phyloP scores from a whole-genome alignment of 805 yeast species.

The Wickerhamomyces canadensis region DNA sequence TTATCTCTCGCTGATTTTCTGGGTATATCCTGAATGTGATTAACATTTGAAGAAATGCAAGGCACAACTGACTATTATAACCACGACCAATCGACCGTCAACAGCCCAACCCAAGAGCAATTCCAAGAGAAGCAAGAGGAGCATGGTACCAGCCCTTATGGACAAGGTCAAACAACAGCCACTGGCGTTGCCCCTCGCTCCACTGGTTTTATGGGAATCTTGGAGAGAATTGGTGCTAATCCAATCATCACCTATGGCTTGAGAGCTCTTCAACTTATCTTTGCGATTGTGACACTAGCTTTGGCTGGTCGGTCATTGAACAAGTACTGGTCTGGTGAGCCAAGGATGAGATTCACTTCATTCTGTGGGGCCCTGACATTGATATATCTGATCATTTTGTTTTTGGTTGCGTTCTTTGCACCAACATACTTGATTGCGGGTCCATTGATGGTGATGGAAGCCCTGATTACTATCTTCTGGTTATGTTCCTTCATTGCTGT shows the following conservation, averaged over 20 bases:
- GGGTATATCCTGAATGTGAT: too few relatives aligned
- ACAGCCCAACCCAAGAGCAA: constrained; percentile 15
- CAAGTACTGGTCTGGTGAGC: constrained; percentile 20
- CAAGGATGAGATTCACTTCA: constrained; percentile 26
- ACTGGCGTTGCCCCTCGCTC: not conserved
- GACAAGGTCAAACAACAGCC: not conserved
- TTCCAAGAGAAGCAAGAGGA: constrained; percentile 12
- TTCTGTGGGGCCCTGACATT: constrained; percentile 27
- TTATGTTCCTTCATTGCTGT: constrained; percentile 30
- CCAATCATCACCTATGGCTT: constrained; percentile 11
- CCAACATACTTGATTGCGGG: constrained; percentile 24
- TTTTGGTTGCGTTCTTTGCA: constrained; percentile 12
- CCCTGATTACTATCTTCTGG: constrained; percentile 26
- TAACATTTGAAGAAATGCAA: not conserved
- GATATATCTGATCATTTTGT: constrained; percentile 23
- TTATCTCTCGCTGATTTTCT: too few relatives aligned
- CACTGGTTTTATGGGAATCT: not conserved
- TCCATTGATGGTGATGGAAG: constrained; percentile 22
- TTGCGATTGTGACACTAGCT: constrained; percentile 26
- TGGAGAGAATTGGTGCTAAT: constrained; percentile 4
- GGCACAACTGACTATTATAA: constrained; percentile 4
- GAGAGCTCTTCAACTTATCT: constrained; percentile 22
- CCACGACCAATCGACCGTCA: constrained; percentile 22
- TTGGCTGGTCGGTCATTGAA: constrained; percentile 23
- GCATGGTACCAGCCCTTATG: not conserved